Conservation (phyloP, 805 yeast species). For the Candida krabiensis region DNA sequence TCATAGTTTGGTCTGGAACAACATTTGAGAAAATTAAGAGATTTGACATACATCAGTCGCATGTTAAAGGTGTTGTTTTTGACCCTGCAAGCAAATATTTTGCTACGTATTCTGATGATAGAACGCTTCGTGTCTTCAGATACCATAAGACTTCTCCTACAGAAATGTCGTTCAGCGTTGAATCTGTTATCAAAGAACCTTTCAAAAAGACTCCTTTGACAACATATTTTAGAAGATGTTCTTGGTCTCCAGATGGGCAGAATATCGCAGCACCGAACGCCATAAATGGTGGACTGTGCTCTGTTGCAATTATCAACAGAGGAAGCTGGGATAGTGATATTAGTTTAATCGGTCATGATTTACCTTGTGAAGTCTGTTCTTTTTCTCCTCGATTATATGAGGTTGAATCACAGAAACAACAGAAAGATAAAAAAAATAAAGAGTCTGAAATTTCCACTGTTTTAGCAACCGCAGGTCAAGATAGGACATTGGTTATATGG, state of each 20-base stretch:
- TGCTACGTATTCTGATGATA: constrained; percentile 95
- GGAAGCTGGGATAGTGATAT: constrained; percentile 79
- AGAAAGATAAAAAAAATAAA: constrained; percentile 23
- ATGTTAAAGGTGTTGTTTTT: constrained; percentile 94
- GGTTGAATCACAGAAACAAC: constrained; percentile 6
- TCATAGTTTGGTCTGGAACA: constrained; percentile 89
- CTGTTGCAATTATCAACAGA: constrained; percentile 70
- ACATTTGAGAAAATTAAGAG: constrained; percentile 89
- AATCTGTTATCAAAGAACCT: constrained; percentile 79
- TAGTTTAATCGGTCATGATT: constrained; percentile 77
- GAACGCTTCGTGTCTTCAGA: constrained; percentile 84
- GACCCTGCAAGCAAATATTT: constrained; percentile 98
- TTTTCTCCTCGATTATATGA: constrained; percentile 72
- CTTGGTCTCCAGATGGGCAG: constrained; percentile 94
- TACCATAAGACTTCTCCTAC: constrained; percentile 67
- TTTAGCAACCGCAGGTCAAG: constrained; percentile 96
- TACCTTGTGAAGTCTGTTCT: constrained; percentile 79
- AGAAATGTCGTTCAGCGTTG: constrained; percentile 83
- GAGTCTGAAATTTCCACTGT: constrained; percentile 52
- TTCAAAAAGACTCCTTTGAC: constrained; percentile 88
- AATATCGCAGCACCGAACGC: constrained; percentile 86
- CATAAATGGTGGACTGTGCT: constrained; percentile 76
- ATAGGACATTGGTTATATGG: constrained; percentile 86
- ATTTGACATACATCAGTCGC: constrained; percentile 90
- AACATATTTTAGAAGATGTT: constrained; percentile 79